These are phyloP conservation scores for Coemansia sp. DNA, from an alignment of 192 early-diverging fungal species.

Conservation along the genomic window DNA sequence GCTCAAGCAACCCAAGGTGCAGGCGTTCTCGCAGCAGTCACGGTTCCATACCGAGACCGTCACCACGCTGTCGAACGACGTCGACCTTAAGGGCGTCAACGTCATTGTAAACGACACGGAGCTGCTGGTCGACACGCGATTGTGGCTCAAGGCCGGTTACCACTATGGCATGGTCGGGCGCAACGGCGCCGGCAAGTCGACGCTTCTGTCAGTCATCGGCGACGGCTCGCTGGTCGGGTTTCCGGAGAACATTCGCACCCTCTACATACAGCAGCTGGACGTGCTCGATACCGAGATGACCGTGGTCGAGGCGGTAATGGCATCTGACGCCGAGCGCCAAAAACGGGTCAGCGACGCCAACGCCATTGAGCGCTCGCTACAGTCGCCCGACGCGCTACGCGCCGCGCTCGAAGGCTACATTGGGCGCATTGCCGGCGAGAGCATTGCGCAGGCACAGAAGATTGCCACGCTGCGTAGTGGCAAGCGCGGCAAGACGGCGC, in stretches of 20 bases:
- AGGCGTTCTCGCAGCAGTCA: conserved; percentile 73
- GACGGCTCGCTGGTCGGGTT: conserved; percentile 75
- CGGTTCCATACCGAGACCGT: conserved; percentile 82
- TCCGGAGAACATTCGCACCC: conserved; percentile 71
- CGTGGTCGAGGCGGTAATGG: conserved; percentile 62
- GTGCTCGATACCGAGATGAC: conserved; percentile 51
- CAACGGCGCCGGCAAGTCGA: conserved; percentile 92
- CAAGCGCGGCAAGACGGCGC: conserved; percentile 59
- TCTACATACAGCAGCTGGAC: conserved; percentile 81
- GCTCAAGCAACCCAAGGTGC: conserved; percentile 49
- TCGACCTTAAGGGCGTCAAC: conserved; percentile 74
- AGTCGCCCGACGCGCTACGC: conserved; percentile 19
- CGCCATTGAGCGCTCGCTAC: conserved; percentile 47
- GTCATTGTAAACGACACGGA: conserved; percentile 65
- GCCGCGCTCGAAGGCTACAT: conserved; percentile 47
- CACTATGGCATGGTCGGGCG: conserved; percentile 88
- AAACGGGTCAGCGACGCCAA: conserved; percentile 49
- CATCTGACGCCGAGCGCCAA: conserved; percentile 59
- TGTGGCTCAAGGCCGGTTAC: conserved; percentile 71
- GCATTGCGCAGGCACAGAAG: conserved; percentile 47
- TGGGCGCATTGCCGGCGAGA: conserved; percentile 40
- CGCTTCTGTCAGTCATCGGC: conserved; percentile 91
- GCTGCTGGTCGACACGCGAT: conserved; percentile 69
- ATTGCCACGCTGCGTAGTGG: conserved; percentile 65
- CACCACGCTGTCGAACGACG: conserved; percentile 72